Percentiles rank a stretch among this genome's conserved stretches.
Evolutionary conservation across 176 grass and related monocot genomes (phyloP).

Genomic region (Rhynchospora pubera): DNA sequence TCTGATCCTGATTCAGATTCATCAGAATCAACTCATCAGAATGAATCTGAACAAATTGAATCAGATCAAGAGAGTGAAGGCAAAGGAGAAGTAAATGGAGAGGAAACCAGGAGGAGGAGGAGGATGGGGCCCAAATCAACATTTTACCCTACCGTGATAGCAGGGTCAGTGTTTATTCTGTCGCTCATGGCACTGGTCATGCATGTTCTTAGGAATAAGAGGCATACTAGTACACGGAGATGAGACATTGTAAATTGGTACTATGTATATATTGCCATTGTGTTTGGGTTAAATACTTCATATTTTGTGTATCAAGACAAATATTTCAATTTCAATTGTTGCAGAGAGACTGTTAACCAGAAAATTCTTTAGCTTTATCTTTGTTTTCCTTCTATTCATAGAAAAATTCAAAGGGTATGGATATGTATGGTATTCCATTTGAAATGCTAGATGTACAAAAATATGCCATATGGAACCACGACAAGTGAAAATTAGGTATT

Average conservation of each 20-base stretch:
- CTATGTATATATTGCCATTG: background rate
- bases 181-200: conserved; percentile 14
- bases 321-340: background rate
- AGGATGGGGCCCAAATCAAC: background rate
- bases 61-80: conserved; percentile 25
- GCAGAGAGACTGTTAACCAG: background rate
- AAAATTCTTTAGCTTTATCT: background rate
- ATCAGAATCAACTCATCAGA: conserved; percentile 12
- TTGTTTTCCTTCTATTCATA: background rate
- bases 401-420: background rate
- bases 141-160: conserved; percentile 21
- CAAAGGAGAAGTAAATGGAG: background rate
- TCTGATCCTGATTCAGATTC: background rate
- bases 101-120: background rate
- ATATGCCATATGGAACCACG: background rate
- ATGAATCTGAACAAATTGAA: background rate
- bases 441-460: too few species aligned
- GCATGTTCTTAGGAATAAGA: conserved; percentile 17
- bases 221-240: background rate
- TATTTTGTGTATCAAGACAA: background rate
- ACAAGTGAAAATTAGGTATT: background rate
- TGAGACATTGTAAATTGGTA: background rate
- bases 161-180: conserved; percentile 12
- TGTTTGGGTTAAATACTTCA: background rate
- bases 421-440: background rate